Conservation (phyloP, 2,329 filamentous ascomycete species). For the Ceratocystis colombiana region DNA sequence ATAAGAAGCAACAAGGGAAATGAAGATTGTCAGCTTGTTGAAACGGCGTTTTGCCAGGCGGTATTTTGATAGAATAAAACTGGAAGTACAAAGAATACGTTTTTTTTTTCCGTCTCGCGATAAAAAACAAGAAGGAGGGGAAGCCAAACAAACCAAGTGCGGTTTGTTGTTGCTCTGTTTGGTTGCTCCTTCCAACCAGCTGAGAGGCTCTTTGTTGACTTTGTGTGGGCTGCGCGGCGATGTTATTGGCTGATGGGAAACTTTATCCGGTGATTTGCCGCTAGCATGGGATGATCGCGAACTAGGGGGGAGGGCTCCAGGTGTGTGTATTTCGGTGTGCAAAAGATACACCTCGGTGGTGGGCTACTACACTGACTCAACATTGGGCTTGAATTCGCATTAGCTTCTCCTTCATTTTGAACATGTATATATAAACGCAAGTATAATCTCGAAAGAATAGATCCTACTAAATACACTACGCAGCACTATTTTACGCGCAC, state of each 20-base stretch:
- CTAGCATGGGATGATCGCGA: neutral
- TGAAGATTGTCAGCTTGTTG: neutral
- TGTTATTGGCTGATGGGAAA: neutral
- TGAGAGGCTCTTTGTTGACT: constrained; percentile 5
- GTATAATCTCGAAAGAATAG: too few relatives aligned
- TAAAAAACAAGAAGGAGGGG: too few relatives aligned
- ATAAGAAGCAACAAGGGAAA: neutral
- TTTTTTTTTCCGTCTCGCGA: too few relatives aligned
- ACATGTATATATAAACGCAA: too few relatives aligned
- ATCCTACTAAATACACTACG: too few relatives aligned
- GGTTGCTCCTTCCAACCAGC: constrained; percentile 2
- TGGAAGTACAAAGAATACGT: neutral
- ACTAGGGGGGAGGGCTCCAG: neutral
- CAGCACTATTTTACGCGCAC: too few relatives aligned
- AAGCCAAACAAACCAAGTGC: neutral
- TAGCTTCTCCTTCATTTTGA: too few relatives aligned
- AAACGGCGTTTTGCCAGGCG: too few relatives aligned
- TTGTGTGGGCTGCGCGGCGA: neutral
- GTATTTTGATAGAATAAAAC: neutral
- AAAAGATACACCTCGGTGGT: too few relatives aligned
- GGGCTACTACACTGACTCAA: too few relatives aligned
- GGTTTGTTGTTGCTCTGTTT: neutral
- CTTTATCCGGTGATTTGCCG: constrained; percentile 2
- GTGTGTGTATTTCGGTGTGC: neutral
- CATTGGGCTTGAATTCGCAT: too few relatives aligned